Evolutionary conservation across 176 grass and related monocot species (phyloP).

Genomic region (Zea luxurians): DNA sequence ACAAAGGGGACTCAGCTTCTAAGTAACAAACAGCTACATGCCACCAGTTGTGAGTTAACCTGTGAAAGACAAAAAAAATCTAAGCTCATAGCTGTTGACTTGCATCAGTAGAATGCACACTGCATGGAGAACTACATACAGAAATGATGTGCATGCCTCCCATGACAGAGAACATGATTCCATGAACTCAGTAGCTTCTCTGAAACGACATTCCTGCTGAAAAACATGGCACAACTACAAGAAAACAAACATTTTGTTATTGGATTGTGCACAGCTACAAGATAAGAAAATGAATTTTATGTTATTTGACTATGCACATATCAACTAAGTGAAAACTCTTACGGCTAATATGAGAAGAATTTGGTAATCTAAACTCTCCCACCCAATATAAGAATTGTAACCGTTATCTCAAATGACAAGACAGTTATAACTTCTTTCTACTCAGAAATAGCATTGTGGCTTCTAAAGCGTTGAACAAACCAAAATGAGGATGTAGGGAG

Average conservation of each 20-base stretch:
- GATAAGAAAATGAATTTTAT: constrained; percentile 10
- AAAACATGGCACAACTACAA: constrained; percentile 72
- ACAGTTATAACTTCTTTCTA: not conserved
- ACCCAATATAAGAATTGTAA: not conserved
- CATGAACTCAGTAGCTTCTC: constrained; percentile 76
- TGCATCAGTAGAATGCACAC: not conserved
- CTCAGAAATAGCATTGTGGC: not conserved
- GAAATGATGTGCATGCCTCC: constrained; percentile 58
- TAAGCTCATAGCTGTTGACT: not conserved
- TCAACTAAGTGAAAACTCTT: constrained; percentile 2
- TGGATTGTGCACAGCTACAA: constrained; percentile 39
- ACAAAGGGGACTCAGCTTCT: constrained; percentile 61
- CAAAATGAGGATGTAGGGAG: not conserved
- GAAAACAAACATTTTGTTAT: constrained; percentile 16
- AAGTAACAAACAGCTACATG: constrained; percentile 80
- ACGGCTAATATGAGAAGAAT: not conserved
- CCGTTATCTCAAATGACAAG: not conserved
- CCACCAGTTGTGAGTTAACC: constrained; percentile 82
- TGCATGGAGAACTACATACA: constrained; percentile 43
- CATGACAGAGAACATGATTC: constrained; percentile 65
- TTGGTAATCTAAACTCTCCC: not conserved
- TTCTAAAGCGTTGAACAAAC: not conserved
- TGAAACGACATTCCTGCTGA: constrained; percentile 70
- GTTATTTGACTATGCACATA: not conserved
- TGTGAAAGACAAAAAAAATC: constrained; percentile 21